phyloP scores from a whole-genome alignment of 2,329 filamentous ascomycete genomes.

The Hymenoscyphus fraxineus region DNA sequence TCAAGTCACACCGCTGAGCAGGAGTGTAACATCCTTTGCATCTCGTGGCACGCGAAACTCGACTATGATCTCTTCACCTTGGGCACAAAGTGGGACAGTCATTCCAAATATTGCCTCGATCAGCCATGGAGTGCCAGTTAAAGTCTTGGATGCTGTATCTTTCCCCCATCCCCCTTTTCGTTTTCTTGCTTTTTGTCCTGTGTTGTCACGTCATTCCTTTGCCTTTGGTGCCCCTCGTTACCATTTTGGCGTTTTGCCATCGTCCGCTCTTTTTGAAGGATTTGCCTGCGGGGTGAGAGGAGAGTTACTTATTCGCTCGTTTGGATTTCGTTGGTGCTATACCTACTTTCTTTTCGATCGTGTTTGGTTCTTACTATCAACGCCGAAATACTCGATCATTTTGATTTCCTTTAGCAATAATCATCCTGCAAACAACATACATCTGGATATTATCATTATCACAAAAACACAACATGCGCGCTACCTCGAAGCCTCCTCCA shows the following conservation, averaged over 20 bases:
- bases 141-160: not conserved
- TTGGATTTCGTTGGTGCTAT: not conserved
- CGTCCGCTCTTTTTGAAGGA: not conserved
- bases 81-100: not conserved
- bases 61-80: not conserved
- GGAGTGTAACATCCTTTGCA: not conserved
- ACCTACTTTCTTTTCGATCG: not conserved
- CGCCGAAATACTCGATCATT: not conserved
- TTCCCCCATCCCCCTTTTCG: not conserved
- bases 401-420: not conserved
- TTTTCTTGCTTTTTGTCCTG: not conserved
- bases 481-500: not conserved
- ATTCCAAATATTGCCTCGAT: conserved; percentile 1
- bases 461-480: not conserved
- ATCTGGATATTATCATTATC: no score
- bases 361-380: no score
- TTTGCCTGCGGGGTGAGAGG: not conserved
- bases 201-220: not conserved
- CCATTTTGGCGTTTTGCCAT: not conserved
- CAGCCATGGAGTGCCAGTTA: not conserved
- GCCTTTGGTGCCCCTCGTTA: no score
- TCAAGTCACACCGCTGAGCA: not conserved
- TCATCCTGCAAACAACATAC: no score
- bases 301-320: not conserved
- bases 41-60: not conserved